Evolutionary conservation across 306 rosid species (phyloP), one percentile per base, ranked within the genome.

Genomic region (Parietaria judaica): DNA sequence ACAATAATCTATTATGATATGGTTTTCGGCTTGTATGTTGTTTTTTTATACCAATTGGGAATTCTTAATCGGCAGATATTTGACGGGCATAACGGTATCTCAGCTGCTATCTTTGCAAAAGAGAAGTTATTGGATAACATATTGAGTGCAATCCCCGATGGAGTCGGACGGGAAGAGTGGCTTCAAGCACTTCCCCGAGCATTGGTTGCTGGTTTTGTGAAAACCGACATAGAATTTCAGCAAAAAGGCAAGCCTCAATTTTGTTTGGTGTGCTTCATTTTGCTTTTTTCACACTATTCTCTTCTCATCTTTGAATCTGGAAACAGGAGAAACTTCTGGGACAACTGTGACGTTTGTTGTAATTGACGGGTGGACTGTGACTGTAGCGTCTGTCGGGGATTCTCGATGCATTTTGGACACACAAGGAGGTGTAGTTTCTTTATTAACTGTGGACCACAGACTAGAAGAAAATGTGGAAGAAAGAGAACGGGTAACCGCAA

Each of bases 351-450:
- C 99, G 43, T 82, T 92, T 73, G 97, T 92, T 70, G 64, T 92
- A 69, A 72, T 92, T 61, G 99, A 92, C 66, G 94, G 75, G 46
- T 92, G 98, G 98, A 92, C 98, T 73, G 84, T 92, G 61, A 92
- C 98, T 45, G 98, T 86, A 61, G 98, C 98, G 53, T 92, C 95
- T 60, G 98, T 92, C 58, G 98, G 98, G 67, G 98, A 92, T 86
- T 92, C 98, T 23, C 87, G 96, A 51, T 92, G 98, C 82, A 92
- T 92, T 80, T 67, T 92, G 69, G 96, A 92, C 78, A 82, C 94
- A 50, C 96, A 88, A 61, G 96, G 92, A 69, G 96, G 98, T 35
- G 82, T 86, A 7, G 96, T 92, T 72, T 88, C 96, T 74, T 89
- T 88, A 66, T 71, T 92, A 85, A 92, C 96, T 10, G 98, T 92